Conservation (phyloP, 2,329 filamentous ascomycete genomes). For the Microsporum canis region DNA sequence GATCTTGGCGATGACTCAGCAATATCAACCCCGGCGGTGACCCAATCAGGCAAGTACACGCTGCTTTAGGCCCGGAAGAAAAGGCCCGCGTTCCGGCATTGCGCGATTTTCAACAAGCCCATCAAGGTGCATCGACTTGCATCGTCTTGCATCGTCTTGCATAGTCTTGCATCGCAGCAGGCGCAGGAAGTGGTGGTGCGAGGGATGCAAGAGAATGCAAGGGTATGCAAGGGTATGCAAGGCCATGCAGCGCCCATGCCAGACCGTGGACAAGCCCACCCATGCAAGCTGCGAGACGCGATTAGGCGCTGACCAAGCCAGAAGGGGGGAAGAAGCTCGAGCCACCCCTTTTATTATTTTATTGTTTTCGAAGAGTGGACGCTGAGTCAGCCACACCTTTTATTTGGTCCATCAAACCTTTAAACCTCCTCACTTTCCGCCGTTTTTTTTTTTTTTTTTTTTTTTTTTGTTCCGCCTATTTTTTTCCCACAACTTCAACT, state of each 20-base stretch:
- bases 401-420: neutral
- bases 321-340: neutral
- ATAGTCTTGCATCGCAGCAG: neutral
- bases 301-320: neutral
- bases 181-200: neutral
- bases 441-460: neutral
- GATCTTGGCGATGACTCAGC: neutral
- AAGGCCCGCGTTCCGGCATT: neutral
- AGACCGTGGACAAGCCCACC: too few species aligned
- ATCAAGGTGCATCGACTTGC: neutral
- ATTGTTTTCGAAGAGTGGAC: neutral
- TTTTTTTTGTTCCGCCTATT: neutral
- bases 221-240: neutral
- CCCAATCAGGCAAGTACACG: slow-evolving; percentile 3
- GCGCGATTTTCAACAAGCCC: neutral
- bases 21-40: neutral
- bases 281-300: neutral
- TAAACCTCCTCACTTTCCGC: neutral
- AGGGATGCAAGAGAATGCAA: neutral
- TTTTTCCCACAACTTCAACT: neutral
- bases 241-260: neutral
- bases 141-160: neutral
- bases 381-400: neutral
- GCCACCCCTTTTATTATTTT: neutral
- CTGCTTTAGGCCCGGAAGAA: neutral